Evolutionary conservation across 2,329 filamentous ascomycete genomes (phyloP).

Genomic region (Aplosporella prunicola): DNA sequence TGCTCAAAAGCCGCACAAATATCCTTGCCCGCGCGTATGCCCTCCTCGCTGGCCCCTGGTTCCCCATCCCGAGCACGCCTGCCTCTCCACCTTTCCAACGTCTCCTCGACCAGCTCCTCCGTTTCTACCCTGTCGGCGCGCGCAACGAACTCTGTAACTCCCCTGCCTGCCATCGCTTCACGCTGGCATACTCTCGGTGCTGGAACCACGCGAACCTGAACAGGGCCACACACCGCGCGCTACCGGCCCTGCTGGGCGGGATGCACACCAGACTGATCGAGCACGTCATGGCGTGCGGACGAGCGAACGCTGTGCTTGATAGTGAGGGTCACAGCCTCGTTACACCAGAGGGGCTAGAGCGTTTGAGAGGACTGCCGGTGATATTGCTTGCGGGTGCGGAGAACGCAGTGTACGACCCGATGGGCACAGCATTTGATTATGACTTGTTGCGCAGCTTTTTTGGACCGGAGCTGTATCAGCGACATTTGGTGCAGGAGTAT

Average conservation of each 20-base stretch:
- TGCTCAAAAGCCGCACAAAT: constrained; percentile 37
- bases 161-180: constrained; percentile 51
- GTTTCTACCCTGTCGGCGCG: constrained; percentile 46
- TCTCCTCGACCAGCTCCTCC: constrained; percentile 37
- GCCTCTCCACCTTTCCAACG: constrained; percentile 30
- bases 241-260: constrained; percentile 53
- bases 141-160: constrained; percentile 51
- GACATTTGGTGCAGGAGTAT: constrained; percentile 41
- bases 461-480: constrained; percentile 40
- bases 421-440: constrained; percentile 46
- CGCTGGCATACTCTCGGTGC: constrained; percentile 49
- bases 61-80: not conserved
- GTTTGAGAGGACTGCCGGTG: constrained; percentile 13
- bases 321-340: constrained; percentile 10
- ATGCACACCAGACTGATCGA: constrained; percentile 50
- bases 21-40: not conserved
- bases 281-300: constrained; percentile 49
- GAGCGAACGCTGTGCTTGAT: constrained; percentile 1
- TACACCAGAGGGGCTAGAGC: constrained; percentile 10
- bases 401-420: constrained; percentile 47
- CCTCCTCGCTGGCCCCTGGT: constrained; percentile 11
- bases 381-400: constrained; percentile 13
- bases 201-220: constrained; percentile 60
- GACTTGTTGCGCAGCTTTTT: constrained; percentile 45
- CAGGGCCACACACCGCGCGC: constrained; percentile 53